These are phyloP conservation scores for Pseudocercospora crystallina DNA, from an alignment of 2,329 filamentous ascomycete species.

Conservation along the genomic window DNA sequence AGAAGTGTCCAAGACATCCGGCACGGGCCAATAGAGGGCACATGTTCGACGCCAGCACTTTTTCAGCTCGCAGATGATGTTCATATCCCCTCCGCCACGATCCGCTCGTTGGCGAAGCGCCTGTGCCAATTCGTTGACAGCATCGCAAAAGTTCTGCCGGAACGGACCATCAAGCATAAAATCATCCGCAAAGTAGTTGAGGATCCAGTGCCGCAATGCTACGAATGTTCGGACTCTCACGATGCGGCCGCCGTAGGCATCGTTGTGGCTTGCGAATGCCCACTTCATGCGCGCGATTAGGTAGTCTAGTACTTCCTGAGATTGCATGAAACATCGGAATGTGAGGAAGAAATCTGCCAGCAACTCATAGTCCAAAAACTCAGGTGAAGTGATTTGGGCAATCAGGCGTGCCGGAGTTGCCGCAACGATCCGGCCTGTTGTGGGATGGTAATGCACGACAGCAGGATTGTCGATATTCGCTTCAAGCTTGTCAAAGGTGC, in stretches of 20 bases:
- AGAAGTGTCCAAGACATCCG: constrained; percentile 56
- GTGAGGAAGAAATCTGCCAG: constrained; percentile 98
- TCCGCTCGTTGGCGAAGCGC: constrained; percentile 53
- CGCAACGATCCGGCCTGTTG: constrained; percentile 73
- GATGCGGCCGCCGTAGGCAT: constrained; percentile 71
- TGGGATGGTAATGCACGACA: constrained; percentile 77
- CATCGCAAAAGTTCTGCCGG: constrained; percentile 73
- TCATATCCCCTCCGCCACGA: constrained; percentile 65
- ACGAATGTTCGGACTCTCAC: constrained; percentile 96
- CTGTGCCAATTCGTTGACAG: constrained; percentile 66
- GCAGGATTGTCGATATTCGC: constrained; percentile 77
- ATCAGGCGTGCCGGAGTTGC: constrained; percentile 89
- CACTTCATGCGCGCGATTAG: constrained; percentile 81
- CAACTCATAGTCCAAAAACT: constrained; percentile 93
- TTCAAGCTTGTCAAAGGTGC: constrained; percentile 79
- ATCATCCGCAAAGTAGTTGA: constrained; percentile 97
- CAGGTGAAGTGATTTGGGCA: constrained; percentile 93
- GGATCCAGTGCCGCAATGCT: constrained; percentile 90
- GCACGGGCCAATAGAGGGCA: constrained; percentile 80
- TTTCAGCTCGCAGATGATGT: constrained; percentile 90
- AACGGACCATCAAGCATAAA: constrained; percentile 76
- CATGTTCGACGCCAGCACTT: constrained; percentile 96
- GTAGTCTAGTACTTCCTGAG: constrained; percentile 75
- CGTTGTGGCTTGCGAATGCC: constrained; percentile 77
- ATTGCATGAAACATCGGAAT: constrained; percentile 81